Evolutionary conservation across 169 alveolate species (phyloP).

Genomic region (Plasmodium coatneyi): DNA sequence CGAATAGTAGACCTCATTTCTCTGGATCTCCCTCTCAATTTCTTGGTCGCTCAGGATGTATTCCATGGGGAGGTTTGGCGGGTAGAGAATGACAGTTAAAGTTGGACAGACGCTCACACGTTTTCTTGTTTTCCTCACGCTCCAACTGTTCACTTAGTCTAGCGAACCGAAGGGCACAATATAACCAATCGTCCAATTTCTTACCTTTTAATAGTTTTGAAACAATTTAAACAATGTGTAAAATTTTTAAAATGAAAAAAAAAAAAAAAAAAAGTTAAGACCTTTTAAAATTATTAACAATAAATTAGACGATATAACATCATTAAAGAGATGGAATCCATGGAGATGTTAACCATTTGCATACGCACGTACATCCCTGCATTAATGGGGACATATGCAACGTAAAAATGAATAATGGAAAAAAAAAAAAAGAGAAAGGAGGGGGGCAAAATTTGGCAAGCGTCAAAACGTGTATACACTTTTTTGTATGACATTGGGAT

Average conservation of each 20-base stretch:
- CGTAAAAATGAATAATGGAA: background rate
- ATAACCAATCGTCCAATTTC: background rate
- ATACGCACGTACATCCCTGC: background rate
- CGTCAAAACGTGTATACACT: background rate
- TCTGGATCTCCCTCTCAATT: slow-evolving; percentile 38
- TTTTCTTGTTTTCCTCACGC: background rate
- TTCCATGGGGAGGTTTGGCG: slow-evolving; percentile 15
- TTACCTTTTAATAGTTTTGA: background rate
- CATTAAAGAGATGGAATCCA: slow-evolving; percentile 1
- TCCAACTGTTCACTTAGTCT: background rate
- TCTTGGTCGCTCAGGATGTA: slow-evolving; percentile 43
- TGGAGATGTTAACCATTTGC: background rate
- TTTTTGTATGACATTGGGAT: background rate
- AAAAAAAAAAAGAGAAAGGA: background rate
- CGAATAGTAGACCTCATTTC: slow-evolving; percentile 51
- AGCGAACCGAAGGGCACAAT: background rate
- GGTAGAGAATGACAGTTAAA: background rate
- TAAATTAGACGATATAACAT: background rate
- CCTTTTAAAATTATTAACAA: background rate
- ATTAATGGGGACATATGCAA: background rate
- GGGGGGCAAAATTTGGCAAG: background rate
- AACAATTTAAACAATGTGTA: slow-evolving; percentile 7
- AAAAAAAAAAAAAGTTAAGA: background rate
- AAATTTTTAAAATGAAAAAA: background rate
- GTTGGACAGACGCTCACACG: background rate